phyloP scores from a whole-genome alignment of 768 basidiomycete species.

The Termitomyces eurrhizus region DNA sequence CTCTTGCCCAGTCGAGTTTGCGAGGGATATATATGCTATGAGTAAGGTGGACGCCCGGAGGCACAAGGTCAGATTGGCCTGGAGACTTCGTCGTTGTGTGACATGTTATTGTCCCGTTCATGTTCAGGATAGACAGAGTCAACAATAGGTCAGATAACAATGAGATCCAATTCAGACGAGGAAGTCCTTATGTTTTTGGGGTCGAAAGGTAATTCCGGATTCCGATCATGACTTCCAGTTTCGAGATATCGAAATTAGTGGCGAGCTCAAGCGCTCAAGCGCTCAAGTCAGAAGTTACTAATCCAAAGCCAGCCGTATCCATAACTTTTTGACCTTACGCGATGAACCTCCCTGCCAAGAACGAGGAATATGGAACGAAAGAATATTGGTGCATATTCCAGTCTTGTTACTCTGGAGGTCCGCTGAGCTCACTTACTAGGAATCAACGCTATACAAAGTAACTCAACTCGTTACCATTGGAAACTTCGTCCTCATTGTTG shows the following conservation, averaged over 20 bases:
- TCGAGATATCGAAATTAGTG: no score
- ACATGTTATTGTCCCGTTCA: not conserved
- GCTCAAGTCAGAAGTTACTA: not conserved
- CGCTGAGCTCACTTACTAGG: conserved; percentile 35
- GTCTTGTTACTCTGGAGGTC: not conserved
- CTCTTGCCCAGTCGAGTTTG: not conserved
- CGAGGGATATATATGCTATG: not conserved
- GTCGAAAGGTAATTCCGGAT: not conserved
- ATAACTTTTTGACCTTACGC: not conserved
- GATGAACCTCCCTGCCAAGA: conserved; percentile 48
- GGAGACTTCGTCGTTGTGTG: not conserved
- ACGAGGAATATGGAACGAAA: conserved; percentile 65
- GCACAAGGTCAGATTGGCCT: not conserved
- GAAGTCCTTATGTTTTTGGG: no score
- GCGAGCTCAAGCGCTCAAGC: no score
- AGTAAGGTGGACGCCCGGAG: not conserved
- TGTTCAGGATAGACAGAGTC: not conserved
- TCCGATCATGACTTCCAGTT: not conserved
- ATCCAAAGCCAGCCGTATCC: not conserved
- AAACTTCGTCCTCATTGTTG: not conserved
- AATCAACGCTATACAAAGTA: conserved; percentile 67
- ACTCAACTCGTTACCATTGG: conserved; percentile 18
- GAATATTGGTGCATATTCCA: conserved; percentile 56
- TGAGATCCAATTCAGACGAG: not conserved
- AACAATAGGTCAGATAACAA: not conserved